These are phyloP conservation scores for Glaciozyma martinii DNA, from an alignment of 768 basidiomycete species.

Conservation along the genomic window DNA sequence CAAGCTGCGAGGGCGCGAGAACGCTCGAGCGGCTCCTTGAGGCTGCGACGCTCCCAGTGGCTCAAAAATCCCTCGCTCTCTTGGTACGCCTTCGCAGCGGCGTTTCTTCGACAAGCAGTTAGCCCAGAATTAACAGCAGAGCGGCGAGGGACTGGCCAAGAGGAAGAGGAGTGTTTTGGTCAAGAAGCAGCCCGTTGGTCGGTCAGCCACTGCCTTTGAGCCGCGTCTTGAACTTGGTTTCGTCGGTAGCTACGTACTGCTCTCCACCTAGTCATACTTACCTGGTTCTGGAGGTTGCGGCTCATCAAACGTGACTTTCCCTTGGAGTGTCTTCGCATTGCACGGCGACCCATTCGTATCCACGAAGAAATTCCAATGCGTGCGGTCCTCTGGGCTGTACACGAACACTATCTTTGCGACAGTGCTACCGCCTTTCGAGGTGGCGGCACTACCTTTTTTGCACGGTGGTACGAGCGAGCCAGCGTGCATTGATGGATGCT, in stretches of 20 bases:
- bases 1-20: too few relatives aligned
- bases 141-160: too few relatives aligned
- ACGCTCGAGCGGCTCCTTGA: too few relatives aligned
- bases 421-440: background rate
- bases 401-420: background rate
- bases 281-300: background rate
- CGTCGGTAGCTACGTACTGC: background rate
- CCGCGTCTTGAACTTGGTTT: background rate
- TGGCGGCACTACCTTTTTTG: background rate
- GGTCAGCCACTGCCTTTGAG: background rate
- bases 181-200: too few relatives aligned
- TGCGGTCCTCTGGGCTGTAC: background rate
- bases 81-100: too few relatives aligned
- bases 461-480: too few relatives aligned
- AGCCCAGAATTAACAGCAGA: too few relatives aligned
- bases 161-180: too few relatives aligned
- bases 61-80: too few relatives aligned
- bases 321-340: background rate
- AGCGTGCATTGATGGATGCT: too few relatives aligned
- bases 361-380: background rate
- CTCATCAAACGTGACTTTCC: background rate
- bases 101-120: too few relatives aligned
- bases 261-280: background rate
- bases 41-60: too few relatives aligned
- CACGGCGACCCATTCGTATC: constrained; percentile 3